Base-by-base conservation (phyloP, 148 eudicot genomes). In the Talinum fruticosum region DNA sequence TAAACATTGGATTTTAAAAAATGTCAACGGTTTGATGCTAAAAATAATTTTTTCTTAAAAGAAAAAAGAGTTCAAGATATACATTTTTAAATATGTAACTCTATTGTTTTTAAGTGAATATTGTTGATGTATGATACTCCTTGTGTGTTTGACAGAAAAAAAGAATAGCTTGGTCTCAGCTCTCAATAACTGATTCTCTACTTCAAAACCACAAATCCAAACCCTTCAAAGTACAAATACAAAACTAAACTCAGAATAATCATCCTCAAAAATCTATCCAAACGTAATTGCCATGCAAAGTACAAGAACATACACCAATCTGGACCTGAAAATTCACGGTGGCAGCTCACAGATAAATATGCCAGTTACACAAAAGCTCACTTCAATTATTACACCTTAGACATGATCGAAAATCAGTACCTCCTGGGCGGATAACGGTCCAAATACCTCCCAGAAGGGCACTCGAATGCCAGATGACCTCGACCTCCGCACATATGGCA, bases 401-500 rank as follows among this genome's bases (percentile, higher is more conserved):
- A 37, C 41, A 24, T 51, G 38, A 70, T 2, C 12, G 18, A 37
- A 30, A 38, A 71, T 71, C 26, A 69, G 51, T 36, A 82, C 79
- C 85, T 69, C 76, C 82, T 75, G 37, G 76, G 75, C 23, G 75
- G 79, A 47, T 72, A 73, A 26, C 81, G 86, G 73, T 81, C 85
- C 64, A 79, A 71, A 84, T 79, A 35, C 35, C 84, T 84, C 14
- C 62, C 84, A 24, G 86, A 84, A 64, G 89, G 91, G 76, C 89
- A 86, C 66, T 83, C 81, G 44, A 64, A 83, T 44, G 82, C 86
- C 49, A 64, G 70, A 82, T 86, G 87, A n/a, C 89, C 89, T 69
- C 87, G 76, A 47, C 87, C 89, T 71, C 89, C 91, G 69, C 91
- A 88, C 69, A 78, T 79, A 78, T 70, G 79, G 83, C 91, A 88